Base-by-base conservation (phyloP, 257 asterid genomes). In the Solanum sejunctum region DNA sequence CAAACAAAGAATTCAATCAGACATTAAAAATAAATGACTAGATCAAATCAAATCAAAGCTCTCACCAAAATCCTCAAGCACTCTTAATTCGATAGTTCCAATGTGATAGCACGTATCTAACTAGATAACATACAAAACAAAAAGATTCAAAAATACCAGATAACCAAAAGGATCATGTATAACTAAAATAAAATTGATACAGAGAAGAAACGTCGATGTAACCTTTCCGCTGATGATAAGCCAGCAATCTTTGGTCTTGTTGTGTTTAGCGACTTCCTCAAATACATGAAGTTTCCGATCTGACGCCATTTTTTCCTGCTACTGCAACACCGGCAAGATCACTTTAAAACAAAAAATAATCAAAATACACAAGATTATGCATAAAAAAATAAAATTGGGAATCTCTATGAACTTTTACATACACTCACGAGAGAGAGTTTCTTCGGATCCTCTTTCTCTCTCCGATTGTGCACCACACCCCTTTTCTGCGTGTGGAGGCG, bases 201-300 rank as follows among this genome's bases (percentile, higher is more conserved):
- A 75, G 23, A 75, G 23, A 41, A 43, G 8, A 23, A 8, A 73
- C 13, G 2, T 57, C 60, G 86, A 89, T 84, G 86, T 64, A 86
- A 95, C 99, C 97, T 95, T 95, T 87, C 99, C 99, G 39, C 84
- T 72, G 70, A 95, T 92, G 75, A 95, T 80, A 26, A 95, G 92
- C 99, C 99, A 95, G 82, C 99, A 95, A 89, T 95, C 99, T 88
- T 94, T 92, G 20, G 86, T 90, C 90, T 88, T 89, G 92, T 92
- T 91, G 85, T 95, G 99, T 92, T 92, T 91, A 49, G 87, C 87
- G 84, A 93, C 98, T 58, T 95, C 99, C 84, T 93, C 97, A 86
- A 91, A 95, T 67, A 63, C 12, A 88, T 84, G 88, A 83, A 90
- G 41, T 83, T 91, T 92, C 82, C 86, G 88, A 93, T 91, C 93